These are phyloP conservation scores for Pseudogymnoascus sp. DNA, from an alignment of 2,329 filamentous ascomycete species.

Conservation along the genomic window DNA sequence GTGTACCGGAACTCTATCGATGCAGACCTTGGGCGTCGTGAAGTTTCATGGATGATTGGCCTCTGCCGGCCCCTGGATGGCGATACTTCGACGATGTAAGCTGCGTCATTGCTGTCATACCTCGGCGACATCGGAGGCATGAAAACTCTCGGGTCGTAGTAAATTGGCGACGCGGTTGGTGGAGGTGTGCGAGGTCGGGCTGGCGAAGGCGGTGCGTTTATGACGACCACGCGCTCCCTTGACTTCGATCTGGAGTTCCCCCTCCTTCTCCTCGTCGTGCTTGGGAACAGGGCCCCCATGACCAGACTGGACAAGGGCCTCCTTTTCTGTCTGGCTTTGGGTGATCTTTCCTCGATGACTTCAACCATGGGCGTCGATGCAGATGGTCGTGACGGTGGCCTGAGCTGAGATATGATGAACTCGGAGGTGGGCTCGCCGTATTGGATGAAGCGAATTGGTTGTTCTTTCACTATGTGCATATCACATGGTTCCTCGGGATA, in stretches of 20 bases:
- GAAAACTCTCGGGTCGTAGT: neutral
- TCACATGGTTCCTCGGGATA: slow-evolving; percentile 35
- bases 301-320: neutral
- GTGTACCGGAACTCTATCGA: slow-evolving; percentile 19
- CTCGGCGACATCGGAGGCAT: slow-evolving; percentile 17
- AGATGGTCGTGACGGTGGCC: slow-evolving; percentile 15
- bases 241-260: neutral
- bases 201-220: slow-evolving; percentile 17
- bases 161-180: slow-evolving; percentile 15
- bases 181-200: slow-evolving; percentile 19
- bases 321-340: neutral
- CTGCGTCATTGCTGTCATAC: slow-evolving; percentile 14
- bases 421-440: slow-evolving; percentile 30
- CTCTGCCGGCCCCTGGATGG: neutral
- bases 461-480: slow-evolving; percentile 35
- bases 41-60: neutral
- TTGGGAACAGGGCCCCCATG: neutral
- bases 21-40: slow-evolving; percentile 12
- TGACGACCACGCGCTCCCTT: neutral
- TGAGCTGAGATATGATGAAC: slow-evolving; percentile 36
- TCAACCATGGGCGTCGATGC: slow-evolving; percentile 17
- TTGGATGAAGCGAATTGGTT: slow-evolving; percentile 33
- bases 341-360: neutral
- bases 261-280: neutral
- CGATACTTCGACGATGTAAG: slow-evolving; percentile 10